Conservation (phyloP, 2,329 filamentous ascomycete species). For the Fusarium sarcochroum region DNA sequence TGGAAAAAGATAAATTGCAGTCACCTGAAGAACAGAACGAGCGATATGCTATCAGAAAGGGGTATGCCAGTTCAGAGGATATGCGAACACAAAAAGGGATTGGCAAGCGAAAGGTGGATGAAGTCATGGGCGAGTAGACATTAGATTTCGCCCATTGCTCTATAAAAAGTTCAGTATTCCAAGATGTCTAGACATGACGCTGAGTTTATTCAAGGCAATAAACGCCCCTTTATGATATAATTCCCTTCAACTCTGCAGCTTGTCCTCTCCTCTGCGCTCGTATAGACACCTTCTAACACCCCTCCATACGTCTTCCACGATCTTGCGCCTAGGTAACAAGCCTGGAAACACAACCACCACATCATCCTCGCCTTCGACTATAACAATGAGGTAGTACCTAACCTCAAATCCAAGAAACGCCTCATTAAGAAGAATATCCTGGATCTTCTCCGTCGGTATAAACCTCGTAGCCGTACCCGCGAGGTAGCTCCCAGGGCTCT, state of each 20-base stretch:
- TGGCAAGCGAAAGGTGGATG: conserved; percentile 50
- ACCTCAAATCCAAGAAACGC: conserved; percentile 95
- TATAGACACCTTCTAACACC: conserved; percentile 87
- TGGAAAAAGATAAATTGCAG: conserved; percentile 64
- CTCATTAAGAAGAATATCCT: conserved; percentile 95
- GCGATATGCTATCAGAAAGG: conserved; percentile 72
- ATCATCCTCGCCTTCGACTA: conserved; percentile 89
- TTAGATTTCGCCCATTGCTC: conserved; percentile 6
- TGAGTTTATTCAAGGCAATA: conserved; percentile 9
- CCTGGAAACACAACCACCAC: conserved; percentile 95
- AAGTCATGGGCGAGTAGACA: conserved; percentile 44
- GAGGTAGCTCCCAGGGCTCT: conserved; percentile 73
- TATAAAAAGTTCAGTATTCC: conserved; percentile 17
- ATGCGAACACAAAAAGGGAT: conserved; percentile 56
- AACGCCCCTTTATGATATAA: conserved; percentile 22
- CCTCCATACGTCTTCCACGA: conserved; percentile 92
- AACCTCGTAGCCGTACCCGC: conserved; percentile 64
- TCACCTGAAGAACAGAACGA: conserved; percentile 71
- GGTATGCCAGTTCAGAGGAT: conserved; percentile 67
- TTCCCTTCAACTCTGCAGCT: conserved; percentile 36
- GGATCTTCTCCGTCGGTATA: conserved; percentile 92
- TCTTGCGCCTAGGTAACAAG: conserved; percentile 78
- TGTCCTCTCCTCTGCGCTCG: conserved; percentile 59
- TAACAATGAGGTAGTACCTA: conserved; percentile 87
- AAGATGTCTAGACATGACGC: conserved; percentile 7